phyloP scores from a whole-genome alignment of 805 yeast species.

The Clavispora carvajalis region DNA sequence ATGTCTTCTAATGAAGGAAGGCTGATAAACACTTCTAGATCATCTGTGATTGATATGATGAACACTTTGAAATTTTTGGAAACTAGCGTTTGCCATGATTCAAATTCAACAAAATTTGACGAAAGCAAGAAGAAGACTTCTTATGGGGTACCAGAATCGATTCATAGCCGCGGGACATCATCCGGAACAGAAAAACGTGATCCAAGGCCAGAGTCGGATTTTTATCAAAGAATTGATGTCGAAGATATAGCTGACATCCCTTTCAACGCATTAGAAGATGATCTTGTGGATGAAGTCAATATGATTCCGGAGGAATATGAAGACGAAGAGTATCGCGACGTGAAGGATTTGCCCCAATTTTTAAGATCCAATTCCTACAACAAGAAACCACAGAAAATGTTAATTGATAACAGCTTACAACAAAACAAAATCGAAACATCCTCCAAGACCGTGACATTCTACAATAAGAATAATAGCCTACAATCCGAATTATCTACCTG shows the following conservation, averaged over 20 bases:
- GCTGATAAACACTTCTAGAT: slow-evolving; percentile 10
- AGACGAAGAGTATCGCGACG: slow-evolving; percentile 24
- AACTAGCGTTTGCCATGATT: background rate
- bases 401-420: slow-evolving; percentile 18
- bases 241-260: slow-evolving; percentile 2
- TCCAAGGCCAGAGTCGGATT: background rate
- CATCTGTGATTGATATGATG: slow-evolving; percentile 28
- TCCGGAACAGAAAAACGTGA: too few species aligned
- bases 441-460: slow-evolving; percentile 40
- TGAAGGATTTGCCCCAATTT: slow-evolving; percentile 9
- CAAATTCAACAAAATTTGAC: background rate
- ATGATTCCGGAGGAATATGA: slow-evolving; percentile 36
- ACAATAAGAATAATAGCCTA: slow-evolving; percentile 19
- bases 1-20: background rate
- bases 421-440: slow-evolving; percentile 32
- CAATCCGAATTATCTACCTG: slow-evolving; percentile 11
- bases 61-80: slow-evolving; percentile 13
- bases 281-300: slow-evolving; percentile 32
- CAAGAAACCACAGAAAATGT: slow-evolving; percentile 29
- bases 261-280: slow-evolving; percentile 19
- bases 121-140: background rate
- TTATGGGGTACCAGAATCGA: background rate
- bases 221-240: slow-evolving; percentile 1
- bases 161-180: too few species aligned
- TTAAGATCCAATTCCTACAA: slow-evolving; percentile 36